A percentile compares a stretch with the other conserved stretches of the same genome.
phyloP scores from a whole-genome alignment of 176 grass and related monocot species.

The Pontederia paniculata region DNA sequence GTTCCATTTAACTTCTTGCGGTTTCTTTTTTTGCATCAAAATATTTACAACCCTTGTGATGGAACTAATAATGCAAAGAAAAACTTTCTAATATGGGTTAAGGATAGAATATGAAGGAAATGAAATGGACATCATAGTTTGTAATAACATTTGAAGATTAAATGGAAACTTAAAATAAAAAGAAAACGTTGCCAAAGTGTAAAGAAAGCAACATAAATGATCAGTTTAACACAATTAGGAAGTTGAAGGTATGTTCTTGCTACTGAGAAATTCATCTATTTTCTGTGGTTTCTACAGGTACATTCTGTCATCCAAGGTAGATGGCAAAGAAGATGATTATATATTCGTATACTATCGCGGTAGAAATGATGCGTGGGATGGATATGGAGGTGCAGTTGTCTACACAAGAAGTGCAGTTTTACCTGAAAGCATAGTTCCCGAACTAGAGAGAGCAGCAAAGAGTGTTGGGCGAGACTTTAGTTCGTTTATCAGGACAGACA shows the following conservation, averaged over 20 bases:
- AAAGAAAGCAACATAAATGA: too few relatives aligned
- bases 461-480: constrained; percentile 61
- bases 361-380: constrained; percentile 94
- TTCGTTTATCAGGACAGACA: constrained; percentile 68
- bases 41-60: too few relatives aligned
- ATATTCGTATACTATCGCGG: constrained; percentile 90
- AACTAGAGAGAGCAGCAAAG: constrained; percentile 63
- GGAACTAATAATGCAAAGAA: too few relatives aligned
- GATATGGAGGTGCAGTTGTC: constrained; percentile 75
- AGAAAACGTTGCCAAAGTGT: too few relatives aligned
- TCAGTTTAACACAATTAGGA: too few relatives aligned
- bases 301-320: constrained; percentile 84
- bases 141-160: too few relatives aligned
- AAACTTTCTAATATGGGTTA: too few relatives aligned
- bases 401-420: constrained; percentile 73
- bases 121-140: too few relatives aligned
- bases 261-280: neutral
- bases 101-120: too few relatives aligned
- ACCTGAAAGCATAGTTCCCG: constrained; percentile 59
- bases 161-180: too few relatives aligned
- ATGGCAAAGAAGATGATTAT: constrained; percentile 89
- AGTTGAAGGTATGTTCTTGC: too few relatives aligned
- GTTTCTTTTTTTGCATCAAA: neutral
- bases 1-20: neutral
- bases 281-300: constrained; percentile 44